Base-by-base conservation (phyloP, 306 rosid genomes). In the Lathyrus tuberosus region DNA sequence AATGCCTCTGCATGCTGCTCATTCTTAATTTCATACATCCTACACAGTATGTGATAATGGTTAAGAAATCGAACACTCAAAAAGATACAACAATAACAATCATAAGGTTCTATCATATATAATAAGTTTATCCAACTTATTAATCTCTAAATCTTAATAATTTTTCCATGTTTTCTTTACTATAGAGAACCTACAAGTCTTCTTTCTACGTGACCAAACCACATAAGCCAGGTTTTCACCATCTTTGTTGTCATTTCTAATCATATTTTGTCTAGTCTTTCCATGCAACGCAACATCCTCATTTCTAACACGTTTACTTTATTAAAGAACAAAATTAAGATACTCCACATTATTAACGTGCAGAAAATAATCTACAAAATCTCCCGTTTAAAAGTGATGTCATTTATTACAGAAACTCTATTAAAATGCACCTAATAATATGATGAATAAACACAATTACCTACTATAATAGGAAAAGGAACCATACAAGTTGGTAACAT, bases 1-100 rank as follows among this genome's bases (percentile, higher is more conserved):
- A 90, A 90, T 16, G 98, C 98, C 62, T 90, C 98, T 10, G 97
- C 97, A 61, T 94, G 97, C 76, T 79, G 77, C 73, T 88, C 96
- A 62, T 94, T 84, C 90, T 90, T 94, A 56, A 87, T 80, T 78
- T 94, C 98, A 71, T 85, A 83, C 84, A 94, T 79, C 82, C 98
- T 93, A 76, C 74, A 76, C 14, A 41, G 31, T 59, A 31, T 30
- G 61, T 7, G 33, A 68, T 78, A 62, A 44, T 11, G 16, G 43
- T 44, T 49, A 54, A 31, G 47, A 31, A 17, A 44, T 35, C 17
- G 37, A 4, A 4, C 41, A 41, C 62, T 24, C 46, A 58, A 33
- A 46, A 57, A 40, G 37, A 26, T 26, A 26, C 30, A 24, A 24
- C 26, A 26, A 26, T 26, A 26, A 26, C 30, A 26, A 26, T 26